These are phyloP conservation scores for Ambrosia hybrid DNA, from an alignment of 140 eudicot species.

Conservation along the genomic window DNA sequence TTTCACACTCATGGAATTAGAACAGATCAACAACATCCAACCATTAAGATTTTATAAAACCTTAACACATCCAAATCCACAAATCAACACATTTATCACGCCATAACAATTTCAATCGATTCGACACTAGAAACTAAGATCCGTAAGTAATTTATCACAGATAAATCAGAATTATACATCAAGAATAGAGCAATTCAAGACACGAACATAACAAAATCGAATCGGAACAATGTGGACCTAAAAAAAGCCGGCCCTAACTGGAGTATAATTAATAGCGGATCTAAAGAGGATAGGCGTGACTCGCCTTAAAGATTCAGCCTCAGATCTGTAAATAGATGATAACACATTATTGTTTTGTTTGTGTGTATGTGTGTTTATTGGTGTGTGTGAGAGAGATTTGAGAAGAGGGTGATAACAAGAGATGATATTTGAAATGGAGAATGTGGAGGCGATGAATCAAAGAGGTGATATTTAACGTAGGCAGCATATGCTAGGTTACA, in stretches of 20 bases:
- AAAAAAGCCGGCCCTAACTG: too few species aligned
- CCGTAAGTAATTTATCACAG: too few species aligned
- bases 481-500: too few species aligned
- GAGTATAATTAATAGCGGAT: not conserved
- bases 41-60: too few species aligned
- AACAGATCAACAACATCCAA: not conserved
- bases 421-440: not conserved
- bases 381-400: not conserved
- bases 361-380: too few species aligned
- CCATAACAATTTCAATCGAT: too few species aligned
- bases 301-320: slow-evolving; percentile 14
- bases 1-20: not conserved
- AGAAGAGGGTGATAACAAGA: not conserved
- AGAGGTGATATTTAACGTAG: too few species aligned
- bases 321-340: slow-evolving; percentile 18
- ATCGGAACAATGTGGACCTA: not conserved
- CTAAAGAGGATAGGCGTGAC: not conserved
- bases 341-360: not conserved
- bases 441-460: slow-evolving; percentile 12
- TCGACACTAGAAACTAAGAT: too few species aligned
- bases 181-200: not conserved
- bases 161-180: slow-evolving; percentile 8
- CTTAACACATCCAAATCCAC: too few species aligned
- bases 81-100: too few species aligned
- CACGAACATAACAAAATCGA: not conserved